Evolutionary conservation across 2,329 filamentous ascomycete genomes (phyloP).

Genomic region (Venturia carpophila): DNA sequence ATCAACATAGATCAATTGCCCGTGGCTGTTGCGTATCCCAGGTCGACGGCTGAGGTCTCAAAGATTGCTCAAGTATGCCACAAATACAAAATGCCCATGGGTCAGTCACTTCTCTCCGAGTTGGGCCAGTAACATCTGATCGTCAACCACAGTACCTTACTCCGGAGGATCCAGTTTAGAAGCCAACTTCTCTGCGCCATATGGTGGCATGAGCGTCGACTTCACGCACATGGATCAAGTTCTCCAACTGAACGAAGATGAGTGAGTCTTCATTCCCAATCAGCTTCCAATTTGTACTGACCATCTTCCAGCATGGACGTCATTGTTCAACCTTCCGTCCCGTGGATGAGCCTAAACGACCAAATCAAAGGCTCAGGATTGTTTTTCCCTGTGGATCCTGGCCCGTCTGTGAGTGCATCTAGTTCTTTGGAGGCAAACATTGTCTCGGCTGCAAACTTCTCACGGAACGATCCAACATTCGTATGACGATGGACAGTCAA

Average conservation of each 20-base stretch:
- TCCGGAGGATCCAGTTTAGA: constrained; percentile 79
- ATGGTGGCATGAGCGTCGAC: constrained; percentile 81
- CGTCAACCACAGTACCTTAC: constrained; percentile 38
- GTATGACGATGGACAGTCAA: too few species aligned
- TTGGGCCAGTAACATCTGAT: constrained; percentile 18
- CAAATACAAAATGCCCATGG: constrained; percentile 70
- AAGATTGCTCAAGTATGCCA: constrained; percentile 63
- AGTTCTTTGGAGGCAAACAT: background rate
- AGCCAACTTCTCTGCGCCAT: constrained; percentile 81
- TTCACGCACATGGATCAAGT: constrained; percentile 83
- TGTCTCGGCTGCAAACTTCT: constrained; percentile 19
- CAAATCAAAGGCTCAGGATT: constrained; percentile 64
- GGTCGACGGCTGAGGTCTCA: constrained; percentile 56
- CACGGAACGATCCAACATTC: too few species aligned
- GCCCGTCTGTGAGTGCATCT: constrained; percentile 42
- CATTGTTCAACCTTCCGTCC: constrained; percentile 81
- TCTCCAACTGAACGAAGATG: constrained; percentile 64
- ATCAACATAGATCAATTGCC: constrained; percentile 57
- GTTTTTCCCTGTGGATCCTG: constrained; percentile 87
- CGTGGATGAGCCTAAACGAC: constrained; percentile 86
- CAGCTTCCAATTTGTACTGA: background rate
- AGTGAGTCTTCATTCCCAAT: background rate
- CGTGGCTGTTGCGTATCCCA: constrained; percentile 58
- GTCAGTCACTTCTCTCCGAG: constrained; percentile 26
- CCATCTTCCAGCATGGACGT: constrained; percentile 59